Evolutionary conservation across 2,329 filamentous ascomycete genomes (phyloP), one percentile per base, ranked within the genome.

Genomic region (Fusarium dimerum): DNA sequence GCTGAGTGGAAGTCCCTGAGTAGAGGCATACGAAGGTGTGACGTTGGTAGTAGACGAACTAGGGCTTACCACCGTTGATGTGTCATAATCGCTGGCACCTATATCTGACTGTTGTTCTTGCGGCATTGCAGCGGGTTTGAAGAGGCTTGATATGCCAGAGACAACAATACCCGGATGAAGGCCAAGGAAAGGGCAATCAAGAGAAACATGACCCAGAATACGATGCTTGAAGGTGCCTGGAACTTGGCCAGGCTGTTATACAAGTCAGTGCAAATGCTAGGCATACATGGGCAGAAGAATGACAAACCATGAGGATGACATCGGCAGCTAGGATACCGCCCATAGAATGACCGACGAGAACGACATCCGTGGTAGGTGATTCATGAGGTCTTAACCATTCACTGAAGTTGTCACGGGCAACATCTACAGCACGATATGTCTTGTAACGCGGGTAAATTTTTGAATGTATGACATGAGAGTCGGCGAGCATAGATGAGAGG

Each of bases 301-400:
- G 18, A 45, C 73, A 64, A 64, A 79, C 80, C 68, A 88, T 80
- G 42, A 96, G 75, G 3, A 84, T 85, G 26, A 95, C 82, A 63
- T 97, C 92, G 2, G 89, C 90, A 26, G 88, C 84, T 26, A 97
- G 71, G 20, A 97, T 78, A 2, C 92, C 92, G 15, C 92, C 92
- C 85, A 97, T 93, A 40, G 90, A 95, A 70, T 96, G 92, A 1
- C 92, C 92, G 3, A 96, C 76, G 3, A 97, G 78, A 17, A 97
- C 78, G 3, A 95, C 79, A 74, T 97, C 92, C 1, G 90, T 92
- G 17, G 77, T 81, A 5, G 79, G 74, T 29, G 83, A 83, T 69
- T 93, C 88, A 63, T 95, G 90, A 7, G 90, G 90, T 52, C 81
- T 77, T 30, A 96, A 76, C 90, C 92, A 97, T 59, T 73, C 76